phyloP scores from a whole-genome alignment of 495 filamentous ascomycete species.

The Penicillium ochrochloron region DNA sequence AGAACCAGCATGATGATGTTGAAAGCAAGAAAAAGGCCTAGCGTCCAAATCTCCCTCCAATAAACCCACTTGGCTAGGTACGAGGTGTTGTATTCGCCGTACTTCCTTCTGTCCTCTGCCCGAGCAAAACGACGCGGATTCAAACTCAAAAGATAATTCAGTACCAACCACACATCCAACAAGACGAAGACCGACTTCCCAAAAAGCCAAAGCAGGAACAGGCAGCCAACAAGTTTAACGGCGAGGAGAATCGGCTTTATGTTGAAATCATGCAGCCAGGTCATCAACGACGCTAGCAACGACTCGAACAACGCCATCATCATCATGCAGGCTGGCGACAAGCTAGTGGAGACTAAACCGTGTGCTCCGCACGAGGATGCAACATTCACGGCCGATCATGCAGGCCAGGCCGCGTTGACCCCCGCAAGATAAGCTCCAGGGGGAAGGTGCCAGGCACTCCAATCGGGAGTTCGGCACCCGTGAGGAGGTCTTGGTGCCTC shows the following conservation, averaged over 20 bases:
- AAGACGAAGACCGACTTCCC: not conserved
- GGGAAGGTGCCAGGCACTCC: constrained; percentile 10
- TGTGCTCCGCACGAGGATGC: constrained; percentile 20
- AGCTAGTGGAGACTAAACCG: constrained; percentile 15
- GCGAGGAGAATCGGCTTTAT: not conserved
- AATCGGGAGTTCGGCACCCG: not conserved
- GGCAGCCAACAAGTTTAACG: not conserved
- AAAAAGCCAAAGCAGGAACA: not conserved
- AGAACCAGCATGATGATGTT: constrained; percentile 1
- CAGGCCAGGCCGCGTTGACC: constrained; percentile 19
- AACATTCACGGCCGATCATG: constrained; percentile 17
- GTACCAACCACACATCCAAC: not conserved
- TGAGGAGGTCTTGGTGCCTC: not conserved
- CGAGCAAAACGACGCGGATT: not conserved
- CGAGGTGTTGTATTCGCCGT: not conserved
- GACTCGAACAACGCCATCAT: constrained; percentile 11
- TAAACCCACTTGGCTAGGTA: not conserved
- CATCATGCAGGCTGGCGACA: not conserved
- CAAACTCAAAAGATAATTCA: too few species aligned
- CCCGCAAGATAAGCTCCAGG: constrained; percentile 23
- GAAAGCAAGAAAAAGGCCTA: not conserved
- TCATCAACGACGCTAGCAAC: constrained; percentile 6
- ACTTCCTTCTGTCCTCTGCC: not conserved
- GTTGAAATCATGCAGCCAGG: not conserved
- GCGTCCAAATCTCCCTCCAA: not conserved